Base-by-base conservation (phyloP, 148 eudicot genomes). In the Gaultheria prostrata region DNA sequence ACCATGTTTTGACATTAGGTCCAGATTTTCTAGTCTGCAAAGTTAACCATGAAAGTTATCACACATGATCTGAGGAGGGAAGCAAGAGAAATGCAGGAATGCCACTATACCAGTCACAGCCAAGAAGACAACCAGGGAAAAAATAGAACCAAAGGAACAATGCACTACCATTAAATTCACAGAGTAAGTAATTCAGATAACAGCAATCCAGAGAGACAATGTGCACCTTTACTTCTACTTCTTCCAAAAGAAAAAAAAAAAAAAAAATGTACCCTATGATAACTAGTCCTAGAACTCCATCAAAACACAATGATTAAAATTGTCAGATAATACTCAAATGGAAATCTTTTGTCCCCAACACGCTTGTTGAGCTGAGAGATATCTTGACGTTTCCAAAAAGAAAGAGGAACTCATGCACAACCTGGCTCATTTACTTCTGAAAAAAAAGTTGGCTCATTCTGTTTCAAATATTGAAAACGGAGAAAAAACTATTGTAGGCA, bases 21-120 rank as follows among this genome's bases (percentile, higher is more conserved):
- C 99, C 63, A 96, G 87, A 89, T 96, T 96, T 88, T 96, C 98
- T 85, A 96, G 84, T 94, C 99, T 96, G 83, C 84, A 82, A 28
- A 76, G 59, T 57, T 43, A 71, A 84, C 8, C 13, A 12, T 14
- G 82, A 54, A 59, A 13, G 28, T 56, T 51, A 20, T 18, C 50
- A 20, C 7, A 65, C 6, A 12, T 33, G 53, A 78, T 35, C 53
- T 48, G 10, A 24, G 45, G 8, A 35, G 43, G 46, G 46, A 49
- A 81, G 46, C 46, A 45, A 63, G 3, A 49, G 63, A 78, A 20
- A 17, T 21, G 49, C 35, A 35, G 43, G 14, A 24, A 65, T 26
- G 18, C 35, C 33, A 67, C 17, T 67, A 63, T 13, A 51, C 7
- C 26, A 67, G 18, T 6, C 26, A n/a, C 39, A 8, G 50, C 20